Conservation (phyloP, 495 filamentous ascomycete species). For the Aspergillus biplanus region DNA sequence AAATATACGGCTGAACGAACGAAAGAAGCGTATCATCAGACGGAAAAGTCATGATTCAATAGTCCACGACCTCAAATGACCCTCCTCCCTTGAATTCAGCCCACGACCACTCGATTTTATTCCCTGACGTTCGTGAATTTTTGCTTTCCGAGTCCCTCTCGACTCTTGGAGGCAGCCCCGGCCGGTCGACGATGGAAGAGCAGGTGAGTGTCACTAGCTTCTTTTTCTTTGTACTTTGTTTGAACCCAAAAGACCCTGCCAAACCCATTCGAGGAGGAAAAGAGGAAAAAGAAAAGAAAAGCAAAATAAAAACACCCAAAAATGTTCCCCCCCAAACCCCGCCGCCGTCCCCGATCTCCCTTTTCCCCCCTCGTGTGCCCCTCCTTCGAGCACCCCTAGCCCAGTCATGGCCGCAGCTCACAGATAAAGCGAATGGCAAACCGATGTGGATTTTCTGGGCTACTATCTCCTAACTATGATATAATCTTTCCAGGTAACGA, state of each 20-base stretch:
- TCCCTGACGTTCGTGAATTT: conserved; percentile 23
- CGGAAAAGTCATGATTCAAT: conserved; percentile 26
- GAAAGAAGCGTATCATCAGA: not conserved
- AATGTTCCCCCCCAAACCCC: conserved; percentile 9
- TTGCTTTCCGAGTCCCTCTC: conserved; percentile 31
- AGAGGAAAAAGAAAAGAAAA: conserved; percentile 10
- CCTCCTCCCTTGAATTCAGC: conserved; percentile 26
- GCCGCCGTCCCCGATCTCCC: conserved; percentile 13
- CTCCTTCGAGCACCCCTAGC: conserved; percentile 14
- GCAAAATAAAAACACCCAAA: not conserved
- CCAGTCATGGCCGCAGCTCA: conserved; percentile 12
- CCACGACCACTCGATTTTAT: conserved; percentile 19
- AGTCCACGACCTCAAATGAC: conserved; percentile 20
- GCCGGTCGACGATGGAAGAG: conserved; percentile 56
- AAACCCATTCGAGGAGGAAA: conserved; percentile 6
- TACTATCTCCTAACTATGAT: conserved; percentile 14
- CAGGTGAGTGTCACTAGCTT: conserved; percentile 39
- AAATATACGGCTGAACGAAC: not conserved
- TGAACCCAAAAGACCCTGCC: conserved; percentile 14
- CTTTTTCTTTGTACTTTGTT: conserved; percentile 16
- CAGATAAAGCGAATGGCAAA: not conserved
- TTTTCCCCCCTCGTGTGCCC: conserved; percentile 28
- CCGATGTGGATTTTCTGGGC: not conserved
- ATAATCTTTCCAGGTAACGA: conserved; percentile 67
- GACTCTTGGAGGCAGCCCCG: conserved; percentile 42